These are phyloP conservation scores for Phytophthora europaea DNA, from an alignment of 352 stramenopile genomes.

Conservation along the genomic window DNA sequence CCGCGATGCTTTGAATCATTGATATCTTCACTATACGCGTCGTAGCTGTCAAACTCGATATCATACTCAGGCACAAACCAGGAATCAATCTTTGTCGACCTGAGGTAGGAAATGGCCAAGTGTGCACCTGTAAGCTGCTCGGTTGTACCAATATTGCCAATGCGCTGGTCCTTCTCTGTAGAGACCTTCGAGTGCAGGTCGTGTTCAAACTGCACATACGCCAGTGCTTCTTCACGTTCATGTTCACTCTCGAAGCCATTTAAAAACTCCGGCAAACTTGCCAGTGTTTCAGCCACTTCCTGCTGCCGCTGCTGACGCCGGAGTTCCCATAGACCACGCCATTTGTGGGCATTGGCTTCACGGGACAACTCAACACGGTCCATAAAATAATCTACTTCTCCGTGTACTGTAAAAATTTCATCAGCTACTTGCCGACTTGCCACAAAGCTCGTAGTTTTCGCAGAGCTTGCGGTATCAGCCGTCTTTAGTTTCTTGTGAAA, in stretches of 20 bases:
- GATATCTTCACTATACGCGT: neutral
- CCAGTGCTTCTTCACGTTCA: conserved; percentile 4
- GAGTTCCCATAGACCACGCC: conserved; percentile 11
- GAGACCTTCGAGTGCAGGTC: neutral
- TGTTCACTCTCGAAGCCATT: neutral
- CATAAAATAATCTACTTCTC: conserved; percentile 9
- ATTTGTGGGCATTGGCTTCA: neutral
- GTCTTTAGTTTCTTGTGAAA: conserved; percentile 4
- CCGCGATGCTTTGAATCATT: neutral
- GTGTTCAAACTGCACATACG: conserved; percentile 21
- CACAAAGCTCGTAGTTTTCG: neutral
- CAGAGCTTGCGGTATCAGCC: neutral
- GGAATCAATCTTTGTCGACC: neutral
- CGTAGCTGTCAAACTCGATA: neutral
- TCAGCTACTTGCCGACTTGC: conserved; percentile 14
- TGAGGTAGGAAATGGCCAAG: neutral
- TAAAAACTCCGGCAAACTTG: conserved; percentile 1
- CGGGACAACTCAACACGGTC: neutral
- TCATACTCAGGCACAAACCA: neutral
- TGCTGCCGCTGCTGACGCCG: neutral
- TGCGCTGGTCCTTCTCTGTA: neutral
- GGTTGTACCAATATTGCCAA: neutral
- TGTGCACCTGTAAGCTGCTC: neutral
- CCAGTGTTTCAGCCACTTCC: neutral
- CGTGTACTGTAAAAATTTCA: conserved; percentile 3